Evolutionary conservation across 2,329 filamentous ascomycete species (phyloP).

Genomic region (Hymenotorrendiella dingleyae): DNA sequence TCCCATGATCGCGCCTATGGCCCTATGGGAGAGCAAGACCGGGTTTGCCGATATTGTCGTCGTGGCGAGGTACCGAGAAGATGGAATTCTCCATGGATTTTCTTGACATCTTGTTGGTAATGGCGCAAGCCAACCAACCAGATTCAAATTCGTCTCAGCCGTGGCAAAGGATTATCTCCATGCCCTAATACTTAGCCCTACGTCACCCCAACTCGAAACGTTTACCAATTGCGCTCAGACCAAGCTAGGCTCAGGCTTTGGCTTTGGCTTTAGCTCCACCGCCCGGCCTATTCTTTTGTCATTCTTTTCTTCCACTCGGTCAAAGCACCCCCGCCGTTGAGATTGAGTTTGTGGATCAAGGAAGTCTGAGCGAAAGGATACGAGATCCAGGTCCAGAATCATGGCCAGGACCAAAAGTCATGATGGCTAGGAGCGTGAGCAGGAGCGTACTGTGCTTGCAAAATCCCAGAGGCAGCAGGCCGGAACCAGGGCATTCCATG

Average conservation of each 20-base stretch:
- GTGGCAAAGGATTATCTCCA: background rate
- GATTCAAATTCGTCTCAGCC: background rate
- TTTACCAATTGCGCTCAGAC: background rate
- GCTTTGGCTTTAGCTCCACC: background rate
- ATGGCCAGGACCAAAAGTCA: background rate
- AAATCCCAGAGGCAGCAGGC: background rate
- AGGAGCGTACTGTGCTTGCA: background rate
- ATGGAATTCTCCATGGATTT: no score
- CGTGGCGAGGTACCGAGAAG: no score
- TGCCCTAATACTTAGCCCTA: background rate
- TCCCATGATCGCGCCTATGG: background rate
- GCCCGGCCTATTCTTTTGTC: background rate
- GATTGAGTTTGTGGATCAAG: background rate
- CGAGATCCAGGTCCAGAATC: slow-evolving; percentile 1
- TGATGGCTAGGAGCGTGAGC: background rate
- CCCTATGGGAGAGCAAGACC: background rate
- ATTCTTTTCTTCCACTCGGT: background rate
- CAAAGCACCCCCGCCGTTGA: slow-evolving; percentile 9
- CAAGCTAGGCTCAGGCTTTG: background rate
- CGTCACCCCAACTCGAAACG: background rate
- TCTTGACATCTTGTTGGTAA: no score
- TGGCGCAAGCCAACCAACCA: no score
- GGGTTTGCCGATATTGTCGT: background rate
- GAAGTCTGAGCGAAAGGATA: slow-evolving; percentile 1
- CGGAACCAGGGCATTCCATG: background rate